Evolutionary conservation across 768 basidiomycete genomes (phyloP).

Genomic region (Paxillus ammoniavirescens): DNA sequence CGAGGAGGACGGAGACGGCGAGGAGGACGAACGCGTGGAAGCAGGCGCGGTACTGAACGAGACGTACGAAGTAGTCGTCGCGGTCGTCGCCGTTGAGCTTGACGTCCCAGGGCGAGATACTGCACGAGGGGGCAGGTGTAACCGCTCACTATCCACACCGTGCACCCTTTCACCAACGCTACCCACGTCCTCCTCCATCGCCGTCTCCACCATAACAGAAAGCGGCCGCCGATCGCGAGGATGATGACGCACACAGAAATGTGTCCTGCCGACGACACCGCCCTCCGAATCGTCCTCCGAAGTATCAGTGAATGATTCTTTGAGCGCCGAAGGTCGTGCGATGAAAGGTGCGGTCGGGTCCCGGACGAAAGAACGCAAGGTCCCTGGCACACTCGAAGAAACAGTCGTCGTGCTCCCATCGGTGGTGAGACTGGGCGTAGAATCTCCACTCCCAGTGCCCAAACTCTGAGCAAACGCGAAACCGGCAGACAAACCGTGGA

Average conservation of each 20-base stretch:
- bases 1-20: constrained; percentile 2
- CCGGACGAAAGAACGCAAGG: constrained; percentile 5
- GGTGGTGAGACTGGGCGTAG: constrained; percentile 25
- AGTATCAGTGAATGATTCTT: constrained; percentile 17
- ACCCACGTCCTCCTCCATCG: not conserved
- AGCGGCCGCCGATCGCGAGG: constrained; percentile 8
- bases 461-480: not conserved
- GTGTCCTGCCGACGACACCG: not conserved
- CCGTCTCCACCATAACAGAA: not conserved
- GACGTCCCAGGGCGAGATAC: constrained; percentile 19
- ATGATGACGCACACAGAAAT: constrained; percentile 1
- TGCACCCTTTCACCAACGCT: not conserved
- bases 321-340: constrained; percentile 19
- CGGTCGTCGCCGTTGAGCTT: constrained; percentile 19
- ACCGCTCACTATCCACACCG: not conserved
- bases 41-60: constrained; percentile 21
- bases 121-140: not conserved
- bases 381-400: constrained; percentile 13
- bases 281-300: constrained; percentile 19
- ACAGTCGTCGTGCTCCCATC: constrained; percentile 14
- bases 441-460: constrained; percentile 1
- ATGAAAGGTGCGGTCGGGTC: not conserved
- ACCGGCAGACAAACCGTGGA: constrained; percentile 8
- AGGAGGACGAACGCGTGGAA: constrained; percentile 10
- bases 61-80: constrained; percentile 19